Base-by-base conservation (phyloP, 2,329 filamentous ascomycete genomes). In the Magnaporthales sp. region DNA sequence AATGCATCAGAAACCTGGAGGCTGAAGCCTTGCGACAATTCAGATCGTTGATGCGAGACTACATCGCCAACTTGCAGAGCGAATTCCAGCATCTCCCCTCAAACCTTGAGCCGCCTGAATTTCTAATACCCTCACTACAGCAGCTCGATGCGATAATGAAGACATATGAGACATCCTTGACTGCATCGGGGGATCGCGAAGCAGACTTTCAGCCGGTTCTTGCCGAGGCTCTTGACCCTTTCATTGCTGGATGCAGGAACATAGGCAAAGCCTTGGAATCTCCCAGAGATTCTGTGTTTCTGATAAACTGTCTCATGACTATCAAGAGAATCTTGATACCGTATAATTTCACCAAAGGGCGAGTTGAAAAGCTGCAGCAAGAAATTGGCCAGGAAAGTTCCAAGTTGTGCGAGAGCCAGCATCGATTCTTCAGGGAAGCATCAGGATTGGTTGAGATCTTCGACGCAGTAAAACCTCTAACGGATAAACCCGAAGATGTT, bases 101-200 rank as follows among this genome's bases (percentile, higher is more conserved):
- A n/a, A 88, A 96, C 73, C 82, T 96, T 2, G 87, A 86, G 0
- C 87, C 91, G 0, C 94, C 94, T 0, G 85, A 89, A 19, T 97
- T 97, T 77, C 79, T 98, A 0, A 81, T 88, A 51, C 91, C 96
- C 67, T 89, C 92, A 6, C 81, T 99, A 1, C 89, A 92, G 70
- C 90, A 91, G 70, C 81, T 99, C 9, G 86, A 84, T 46, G 83
- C 87, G 6, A 89, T 98, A 64, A 91, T 97, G 82, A 91, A 90
- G 74, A 95, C 91, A 24, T 94, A 93, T 73, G 92, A 96, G 70
- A 90, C 91, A 1, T 96, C 93, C 0, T 80, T 95, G 27, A 86
- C 89, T 1, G 78, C 84, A 2, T 77, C 81, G 1, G 78, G 83
- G 9, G 82, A 86, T 68, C 81, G 84, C 64, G 88, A 89, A 69